A percentile compares a stretch with the other conserved stretches of the same genome.
phyloP scores from a whole-genome alignment of 768 basidiomycete genomes.

The Suillus luteus region DNA sequence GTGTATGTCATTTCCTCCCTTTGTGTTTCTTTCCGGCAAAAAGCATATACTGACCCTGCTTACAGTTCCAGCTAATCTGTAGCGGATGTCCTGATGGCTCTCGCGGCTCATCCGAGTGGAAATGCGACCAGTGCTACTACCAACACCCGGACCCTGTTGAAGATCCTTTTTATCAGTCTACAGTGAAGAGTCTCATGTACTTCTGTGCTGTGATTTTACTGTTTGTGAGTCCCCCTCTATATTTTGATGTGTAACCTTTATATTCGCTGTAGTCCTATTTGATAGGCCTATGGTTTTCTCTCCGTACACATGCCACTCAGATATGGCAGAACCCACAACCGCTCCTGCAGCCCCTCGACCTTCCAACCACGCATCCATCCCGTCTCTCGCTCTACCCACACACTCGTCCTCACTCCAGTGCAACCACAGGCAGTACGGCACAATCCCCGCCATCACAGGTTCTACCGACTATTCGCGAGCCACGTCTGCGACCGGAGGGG shows the following conservation, averaged over 20 bases:
- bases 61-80: conserved; percentile 85
- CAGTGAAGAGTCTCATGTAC: conserved; percentile 95
- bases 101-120: conserved; percentile 53
- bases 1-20: conserved; percentile 57
- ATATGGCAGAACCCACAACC: conserved; percentile 99
- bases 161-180: conserved; percentile 96
- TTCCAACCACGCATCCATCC: conserved; percentile 42
- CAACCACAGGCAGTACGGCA: conserved; percentile 11
- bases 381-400: conserved; percentile 71
- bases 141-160: conserved; percentile 89
- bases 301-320: conserved; percentile 95
- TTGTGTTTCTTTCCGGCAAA: conserved; percentile 5
- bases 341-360: conserved; percentile 66
- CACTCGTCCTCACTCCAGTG: conserved; percentile 40
- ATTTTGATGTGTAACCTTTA: conserved; percentile 13
- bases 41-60: conserved; percentile 18
- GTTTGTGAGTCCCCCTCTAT: conserved; percentile 59
- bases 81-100: conserved; percentile 64
- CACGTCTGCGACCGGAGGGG: conserved; percentile 48
- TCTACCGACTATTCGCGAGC: conserved; percentile 23
- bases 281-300: conserved; percentile 97
- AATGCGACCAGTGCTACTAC: conserved; percentile 92
- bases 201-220: conserved; percentile 89
- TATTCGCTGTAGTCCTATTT: conserved; percentile 76
- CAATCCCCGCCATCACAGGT: conserved; percentile 2